These are phyloP conservation scores for Penicillium sp. DNA, from an alignment of 2,329 filamentous ascomycete species.

Conservation along the genomic window DNA sequence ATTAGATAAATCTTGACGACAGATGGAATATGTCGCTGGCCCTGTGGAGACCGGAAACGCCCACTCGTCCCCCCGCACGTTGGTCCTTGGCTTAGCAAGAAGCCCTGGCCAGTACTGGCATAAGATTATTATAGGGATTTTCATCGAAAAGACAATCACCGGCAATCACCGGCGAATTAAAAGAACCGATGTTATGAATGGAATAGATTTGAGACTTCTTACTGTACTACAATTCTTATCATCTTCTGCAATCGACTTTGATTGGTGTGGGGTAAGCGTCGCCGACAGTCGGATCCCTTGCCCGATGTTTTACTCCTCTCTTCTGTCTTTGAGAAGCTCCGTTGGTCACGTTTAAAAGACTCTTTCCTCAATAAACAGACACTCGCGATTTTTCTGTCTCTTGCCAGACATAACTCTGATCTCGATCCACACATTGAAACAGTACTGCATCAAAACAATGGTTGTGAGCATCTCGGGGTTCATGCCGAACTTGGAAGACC, in stretches of 20 bases:
- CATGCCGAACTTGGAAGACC: neutral
- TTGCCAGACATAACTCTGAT: neutral
- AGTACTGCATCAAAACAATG: neutral
- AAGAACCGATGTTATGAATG: too few species aligned
- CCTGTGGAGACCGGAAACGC: slow-evolving; percentile 10
- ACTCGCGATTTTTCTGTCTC: too few species aligned
- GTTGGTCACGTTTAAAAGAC: too few species aligned
- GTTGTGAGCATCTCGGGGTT: neutral
- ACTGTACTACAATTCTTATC: neutral
- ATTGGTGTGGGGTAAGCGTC: neutral
- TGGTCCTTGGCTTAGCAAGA: too few species aligned
- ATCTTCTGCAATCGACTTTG: neutral
- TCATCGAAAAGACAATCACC: too few species aligned
- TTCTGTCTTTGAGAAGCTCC: neutral
- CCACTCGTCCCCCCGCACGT: slow-evolving; percentile 7
- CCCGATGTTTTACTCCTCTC: neutral
- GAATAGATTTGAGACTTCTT: too few species aligned
- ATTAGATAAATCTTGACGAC: slow-evolving; percentile 6
- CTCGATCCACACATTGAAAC: neutral
- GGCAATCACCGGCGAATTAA: too few species aligned
- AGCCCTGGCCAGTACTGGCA: neutral
- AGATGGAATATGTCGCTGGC: too few species aligned
- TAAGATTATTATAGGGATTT: too few species aligned
- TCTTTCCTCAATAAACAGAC: too few species aligned
- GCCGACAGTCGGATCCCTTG: neutral